A percentile compares a stretch with the other conserved stretches of the same genome.
These are phyloP conservation scores for Amanita thiersii DNA, from an alignment of 768 basidiomycete genomes.

Conservation along the genomic window DNA sequence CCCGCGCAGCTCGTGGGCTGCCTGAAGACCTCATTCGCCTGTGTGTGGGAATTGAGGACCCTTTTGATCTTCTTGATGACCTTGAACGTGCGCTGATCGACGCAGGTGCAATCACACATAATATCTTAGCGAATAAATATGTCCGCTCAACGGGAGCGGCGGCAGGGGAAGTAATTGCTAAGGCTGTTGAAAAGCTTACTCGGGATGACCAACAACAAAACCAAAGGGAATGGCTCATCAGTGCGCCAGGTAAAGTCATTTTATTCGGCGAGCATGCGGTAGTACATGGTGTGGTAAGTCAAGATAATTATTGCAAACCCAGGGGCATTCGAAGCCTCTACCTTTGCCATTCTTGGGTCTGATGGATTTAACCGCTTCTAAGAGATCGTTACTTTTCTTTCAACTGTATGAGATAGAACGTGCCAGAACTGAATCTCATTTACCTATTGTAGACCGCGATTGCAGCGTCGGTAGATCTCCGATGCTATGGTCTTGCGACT, in stretches of 20 bases:
- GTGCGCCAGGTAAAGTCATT: slow-evolving; percentile 96
- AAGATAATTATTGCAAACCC: slow-evolving; percentile 11
- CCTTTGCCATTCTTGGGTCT: background rate
- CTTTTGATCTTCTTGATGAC: slow-evolving; percentile 88
- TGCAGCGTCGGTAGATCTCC: slow-evolving; percentile 90
- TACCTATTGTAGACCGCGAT: slow-evolving; percentile 66
- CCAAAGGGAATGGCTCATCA: slow-evolving; percentile 70
- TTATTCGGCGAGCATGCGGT: slow-evolving; percentile 98
- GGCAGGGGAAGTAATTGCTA: slow-evolving; percentile 33
- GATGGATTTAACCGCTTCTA: slow-evolving; percentile 7
- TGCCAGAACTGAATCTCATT: slow-evolving; percentile 9
- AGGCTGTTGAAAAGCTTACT: slow-evolving; percentile 65
- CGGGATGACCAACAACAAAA: slow-evolving; percentile 22
- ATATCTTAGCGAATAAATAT: slow-evolving; percentile 46
- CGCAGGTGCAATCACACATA: slow-evolving; percentile 75
- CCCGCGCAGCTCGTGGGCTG: slow-evolving; percentile 91
- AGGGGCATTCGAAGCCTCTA: slow-evolving; percentile 8
- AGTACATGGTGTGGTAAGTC: slow-evolving; percentile 88
- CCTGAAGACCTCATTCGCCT: slow-evolving; percentile 98
- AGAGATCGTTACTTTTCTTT: slow-evolving; percentile 6
- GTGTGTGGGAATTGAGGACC: slow-evolving; percentile 97
- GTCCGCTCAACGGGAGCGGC: slow-evolving; percentile 23
- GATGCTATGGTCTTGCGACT: slow-evolving; percentile 83
- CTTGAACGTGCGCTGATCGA: slow-evolving; percentile 88
- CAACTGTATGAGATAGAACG: slow-evolving; percentile 6